Percentiles rank a stretch among this genome's conserved stretches.
Conservation (phyloP, 2,329 filamentous ascomycete genomes). For the Pleomassaria siparia region DNA sequence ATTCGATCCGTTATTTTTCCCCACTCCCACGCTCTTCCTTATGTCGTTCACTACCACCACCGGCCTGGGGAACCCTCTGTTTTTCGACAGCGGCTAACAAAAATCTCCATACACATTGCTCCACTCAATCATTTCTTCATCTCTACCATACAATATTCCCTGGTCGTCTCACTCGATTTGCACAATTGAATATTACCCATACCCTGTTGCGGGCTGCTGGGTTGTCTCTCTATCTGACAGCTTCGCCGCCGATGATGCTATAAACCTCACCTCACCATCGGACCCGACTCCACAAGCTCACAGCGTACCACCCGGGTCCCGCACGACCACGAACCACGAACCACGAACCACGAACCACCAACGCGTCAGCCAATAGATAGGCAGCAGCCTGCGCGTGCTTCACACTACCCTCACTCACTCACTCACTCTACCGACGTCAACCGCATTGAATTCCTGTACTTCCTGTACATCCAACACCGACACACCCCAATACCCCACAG, state of each 20-base stretch:
- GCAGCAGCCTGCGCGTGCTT: not conserved
- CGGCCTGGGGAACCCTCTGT: conserved; percentile 38
- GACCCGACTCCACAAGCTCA: conserved; percentile 13
- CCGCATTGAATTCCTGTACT: not conserved
- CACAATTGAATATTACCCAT: conserved; percentile 11
- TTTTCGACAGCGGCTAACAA: conserved; percentile 41
- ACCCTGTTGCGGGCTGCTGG: conserved; percentile 1
- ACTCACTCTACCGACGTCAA: not conserved
- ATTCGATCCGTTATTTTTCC: conserved; percentile 16
- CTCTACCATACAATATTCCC: conserved; percentile 18
- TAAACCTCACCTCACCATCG: conserved; percentile 16
- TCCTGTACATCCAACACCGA: not conserved
- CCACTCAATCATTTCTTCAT: conserved; percentile 3
- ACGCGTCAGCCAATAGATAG: not conserved
- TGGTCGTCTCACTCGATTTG: conserved; percentile 14
- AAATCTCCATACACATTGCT: not conserved
- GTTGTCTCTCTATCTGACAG: conserved; percentile 2
- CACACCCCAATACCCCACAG: not conserved
- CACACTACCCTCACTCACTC: not conserved
- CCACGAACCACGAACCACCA: not conserved
- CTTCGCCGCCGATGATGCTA: conserved; percentile 21
- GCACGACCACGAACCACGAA: conserved; percentile 1
- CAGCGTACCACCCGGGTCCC: conserved; percentile 8
- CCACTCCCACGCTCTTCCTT: conserved; percentile 25
- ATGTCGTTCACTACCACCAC: conserved; percentile 40